Conservation (phyloP, 352 stramenopile genomes). For the Saprolegnia diclina region DNA sequence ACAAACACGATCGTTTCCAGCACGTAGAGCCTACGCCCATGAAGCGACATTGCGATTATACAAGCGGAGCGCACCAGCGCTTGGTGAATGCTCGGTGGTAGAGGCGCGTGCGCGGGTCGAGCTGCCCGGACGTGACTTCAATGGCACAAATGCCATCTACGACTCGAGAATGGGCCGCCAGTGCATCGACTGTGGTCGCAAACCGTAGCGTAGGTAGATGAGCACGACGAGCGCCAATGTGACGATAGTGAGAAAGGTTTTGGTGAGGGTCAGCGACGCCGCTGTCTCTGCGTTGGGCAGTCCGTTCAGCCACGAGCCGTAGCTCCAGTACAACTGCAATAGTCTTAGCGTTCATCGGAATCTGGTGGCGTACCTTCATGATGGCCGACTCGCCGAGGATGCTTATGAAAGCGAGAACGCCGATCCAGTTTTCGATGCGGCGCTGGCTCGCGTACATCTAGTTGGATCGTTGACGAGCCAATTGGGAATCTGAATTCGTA, state of each 20-base stretch:
- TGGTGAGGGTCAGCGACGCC: neutral
- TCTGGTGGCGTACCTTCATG: neutral
- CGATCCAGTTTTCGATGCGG: conserved; percentile 11
- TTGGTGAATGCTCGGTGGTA: neutral
- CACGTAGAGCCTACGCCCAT: neutral
- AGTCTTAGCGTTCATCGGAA: neutral
- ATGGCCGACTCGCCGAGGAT: conserved; percentile 5
- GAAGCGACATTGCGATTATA: neutral
- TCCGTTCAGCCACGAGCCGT: neutral
- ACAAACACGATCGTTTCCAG: neutral
- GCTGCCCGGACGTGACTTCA: neutral
- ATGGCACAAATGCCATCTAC: conserved; percentile 1
- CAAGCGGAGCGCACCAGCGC: neutral
- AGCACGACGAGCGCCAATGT: neutral
- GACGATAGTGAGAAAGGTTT: conserved; percentile 1
- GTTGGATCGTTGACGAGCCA: neutral
- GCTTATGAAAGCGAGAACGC: neutral
- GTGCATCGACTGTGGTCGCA: neutral
- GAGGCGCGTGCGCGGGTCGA: neutral
- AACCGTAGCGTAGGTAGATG: conserved; percentile 8
- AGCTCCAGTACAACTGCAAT: conserved; percentile 8
- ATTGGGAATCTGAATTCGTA: neutral
- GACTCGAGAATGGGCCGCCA: neutral
- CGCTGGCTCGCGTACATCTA: conserved; percentile 17
- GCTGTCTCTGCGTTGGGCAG: neutral